Evolutionary conservation across 2,329 filamentous ascomycete genomes (phyloP).

Genomic region (Clonostachys sp.): DNA sequence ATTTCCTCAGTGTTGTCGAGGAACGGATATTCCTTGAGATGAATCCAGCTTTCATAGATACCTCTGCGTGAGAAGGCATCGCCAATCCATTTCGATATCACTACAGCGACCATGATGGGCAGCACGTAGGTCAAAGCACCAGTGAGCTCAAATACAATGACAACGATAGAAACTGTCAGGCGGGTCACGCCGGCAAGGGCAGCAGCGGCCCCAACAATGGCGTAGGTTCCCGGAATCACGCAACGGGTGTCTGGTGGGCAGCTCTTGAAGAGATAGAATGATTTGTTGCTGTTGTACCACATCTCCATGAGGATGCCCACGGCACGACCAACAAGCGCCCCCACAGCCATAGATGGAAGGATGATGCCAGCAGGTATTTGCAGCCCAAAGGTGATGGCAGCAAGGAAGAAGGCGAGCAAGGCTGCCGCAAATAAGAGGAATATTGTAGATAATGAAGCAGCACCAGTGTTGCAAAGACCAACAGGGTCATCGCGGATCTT

Average conservation of each 20-base stretch:
- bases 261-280: slow-evolving; percentile 70
- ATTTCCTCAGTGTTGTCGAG: slow-evolving; percentile 88
- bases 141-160: slow-evolving; percentile 99
- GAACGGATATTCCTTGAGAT: slow-evolving; percentile 92
- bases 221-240: slow-evolving; percentile 91
- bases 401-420: slow-evolving; percentile 77
- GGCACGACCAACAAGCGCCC: slow-evolving; percentile 83
- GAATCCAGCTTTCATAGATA: slow-evolving; percentile 98
- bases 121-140: slow-evolving; percentile 94
- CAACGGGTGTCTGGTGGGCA: slow-evolving; percentile 86
- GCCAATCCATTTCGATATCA: slow-evolving; percentile 97
- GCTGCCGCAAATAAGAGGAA: slow-evolving; percentile 79
- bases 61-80: slow-evolving; percentile 89
- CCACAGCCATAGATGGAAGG: slow-evolving; percentile 92
- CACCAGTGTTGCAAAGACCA: slow-evolving; percentile 83
- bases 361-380: slow-evolving; percentile 95
- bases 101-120: slow-evolving; percentile 98
- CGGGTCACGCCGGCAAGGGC: slow-evolving; percentile 91
- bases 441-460: slow-evolving; percentile 77
- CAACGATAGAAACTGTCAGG: slow-evolving; percentile 97
- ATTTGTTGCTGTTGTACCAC: slow-evolving; percentile 74
- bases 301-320: slow-evolving; percentile 87
- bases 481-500: slow-evolving; percentile 80
- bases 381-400: slow-evolving; percentile 85
- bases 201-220: slow-evolving; percentile 91